Base-by-base conservation (phyloP, 2,329 filamentous ascomycete species). In the Orbilia javanica region DNA sequence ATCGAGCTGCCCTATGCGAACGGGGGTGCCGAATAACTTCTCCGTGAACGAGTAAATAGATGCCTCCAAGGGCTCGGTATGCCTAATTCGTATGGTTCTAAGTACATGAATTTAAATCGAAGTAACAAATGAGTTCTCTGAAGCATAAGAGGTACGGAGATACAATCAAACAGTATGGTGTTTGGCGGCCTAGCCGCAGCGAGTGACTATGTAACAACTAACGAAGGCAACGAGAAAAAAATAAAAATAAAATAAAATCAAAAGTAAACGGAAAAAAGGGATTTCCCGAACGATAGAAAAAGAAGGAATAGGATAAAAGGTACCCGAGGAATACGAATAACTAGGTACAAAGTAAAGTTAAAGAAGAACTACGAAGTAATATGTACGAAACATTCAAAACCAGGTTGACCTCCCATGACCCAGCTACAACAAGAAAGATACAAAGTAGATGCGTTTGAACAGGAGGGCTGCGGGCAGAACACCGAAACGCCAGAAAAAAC, bases 301-400 rank as follows among this genome's bases (percentile, higher is more conserved):
- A 29, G 39, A 64, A 46, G n/a, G 62, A 73, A 73, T 65, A 50
- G 34, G 60, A 64, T 64, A 64, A 64, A 63, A 48, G 5, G 60
- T 48, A 46, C 39, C 20, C 31, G 36, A 60, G 34, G 18, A 42
- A 60, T 60, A 60, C 55, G 55, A 60, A 60, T 42, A 42, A 60
- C 34, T 20, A 44, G 15, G n/a, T 63, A n/a, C 6, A 22, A 31
- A 5, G 1, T 8, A 29, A 64, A 31, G 15, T 15, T 20, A 34
- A 20, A 20, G 29, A 57, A 27, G 15, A 18, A 60, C 8, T 15
- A 31, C 11, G 18, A 20, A 25, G 25, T 36, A 64, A 48, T 64
- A 64, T 48, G 3, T 60, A 27, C 55, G 69, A 73, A 66, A 73
- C 50, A 42, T 60, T 66, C 60, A 34, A 66, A 44, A 60, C 62